phyloP scores from a whole-genome alignment of 805 yeast species.

The Myxozyma udenii region DNA sequence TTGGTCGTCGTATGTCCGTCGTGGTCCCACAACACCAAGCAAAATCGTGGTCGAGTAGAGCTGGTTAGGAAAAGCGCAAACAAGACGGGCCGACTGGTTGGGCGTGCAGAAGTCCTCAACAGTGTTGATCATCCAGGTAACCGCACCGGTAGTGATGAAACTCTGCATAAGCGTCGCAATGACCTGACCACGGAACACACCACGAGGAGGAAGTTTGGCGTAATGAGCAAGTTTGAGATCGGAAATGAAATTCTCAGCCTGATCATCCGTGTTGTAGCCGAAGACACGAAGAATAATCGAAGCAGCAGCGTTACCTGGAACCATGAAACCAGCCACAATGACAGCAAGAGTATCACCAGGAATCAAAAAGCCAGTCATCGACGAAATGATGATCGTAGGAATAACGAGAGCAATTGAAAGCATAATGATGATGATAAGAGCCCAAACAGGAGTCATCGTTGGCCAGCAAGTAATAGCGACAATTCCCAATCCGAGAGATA shows the following conservation, averaged over 20 bases:
- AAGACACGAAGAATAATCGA: slow-evolving; percentile 50
- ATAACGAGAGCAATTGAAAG: slow-evolving; percentile 55
- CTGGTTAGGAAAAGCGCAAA: slow-evolving; percentile 32
- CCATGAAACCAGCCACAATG: slow-evolving; percentile 48
- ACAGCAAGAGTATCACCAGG: slow-evolving; percentile 43
- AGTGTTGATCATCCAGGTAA: slow-evolving; percentile 45
- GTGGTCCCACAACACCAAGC: slow-evolving; percentile 34
- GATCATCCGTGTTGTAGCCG: slow-evolving; percentile 49
- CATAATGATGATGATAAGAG: slow-evolving; percentile 54
- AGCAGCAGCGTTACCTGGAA: slow-evolving; percentile 51
- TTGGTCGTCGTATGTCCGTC: slow-evolving; percentile 27
- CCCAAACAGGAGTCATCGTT: slow-evolving; percentile 60
- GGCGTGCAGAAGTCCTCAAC: slow-evolving; percentile 30
- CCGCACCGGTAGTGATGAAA: slow-evolving; percentile 50
- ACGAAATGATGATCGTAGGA: slow-evolving; percentile 61
- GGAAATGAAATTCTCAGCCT: slow-evolving; percentile 42
- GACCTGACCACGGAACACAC: slow-evolving; percentile 51
- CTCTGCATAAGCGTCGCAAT: slow-evolving; percentile 53
- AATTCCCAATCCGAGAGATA: slow-evolving; percentile 38
- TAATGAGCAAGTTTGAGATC: slow-evolving; percentile 54
- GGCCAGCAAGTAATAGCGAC: slow-evolving; percentile 44
- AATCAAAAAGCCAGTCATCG: slow-evolving; percentile 58
- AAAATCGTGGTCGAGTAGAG: slow-evolving; percentile 31
- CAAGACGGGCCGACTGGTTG: slow-evolving; percentile 27
- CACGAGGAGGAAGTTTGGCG: slow-evolving; percentile 51